Evolutionary conservation across 345 rosid species (phyloP), one percentile per base, ranked within the genome.

Genomic region (Aurinia saxatilis): DNA sequence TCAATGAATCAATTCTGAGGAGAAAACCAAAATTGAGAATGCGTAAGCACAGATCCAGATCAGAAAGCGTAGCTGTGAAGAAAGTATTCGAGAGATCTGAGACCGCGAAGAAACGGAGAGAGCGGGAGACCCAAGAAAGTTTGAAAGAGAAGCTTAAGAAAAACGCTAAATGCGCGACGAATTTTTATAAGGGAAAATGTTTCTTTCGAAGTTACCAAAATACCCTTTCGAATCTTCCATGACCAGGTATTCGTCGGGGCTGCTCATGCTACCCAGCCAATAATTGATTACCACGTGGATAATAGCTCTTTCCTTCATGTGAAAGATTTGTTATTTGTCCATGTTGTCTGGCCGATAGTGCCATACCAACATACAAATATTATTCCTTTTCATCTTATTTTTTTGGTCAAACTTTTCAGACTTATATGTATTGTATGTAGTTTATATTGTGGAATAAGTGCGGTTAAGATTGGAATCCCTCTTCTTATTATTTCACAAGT

Each of bases 81-180:
- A 60, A 61, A 35, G 23, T 18, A 13, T 3, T 16, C 6, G 37
- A 34, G 48, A 50, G 65, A 57, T 55, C 60, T 46, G 19, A 65
- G n/a, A 31, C 21, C 49, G 68, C 48, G 50, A 63, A 51, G 51
- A 40, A 30, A 64, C 11, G 25, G 38, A 53, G 56, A 62, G 56
- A 48, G 7, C 15, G 38, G 42, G 56, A 62, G 56, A 48, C 11
- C 15, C 37, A 16, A 14, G 27, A 8, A 38, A 23, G 30, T 50
- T 40, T 50, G 65, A 67, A 49, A 38, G 65, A 39, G 61, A 65
- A 37, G 57, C 68, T 62, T 62, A 46, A 31, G 61, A 53, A 63
- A 47, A 45, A 70, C 64, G 57, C 34, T 38, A 62, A 62, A 50
- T 62, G 57, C 37, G 48, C 53, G 47, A 53, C 42, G 40, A 0